phyloP scores from a whole-genome alignment of 192 early-diverging fungal species.

The Podila minutissima region DNA sequence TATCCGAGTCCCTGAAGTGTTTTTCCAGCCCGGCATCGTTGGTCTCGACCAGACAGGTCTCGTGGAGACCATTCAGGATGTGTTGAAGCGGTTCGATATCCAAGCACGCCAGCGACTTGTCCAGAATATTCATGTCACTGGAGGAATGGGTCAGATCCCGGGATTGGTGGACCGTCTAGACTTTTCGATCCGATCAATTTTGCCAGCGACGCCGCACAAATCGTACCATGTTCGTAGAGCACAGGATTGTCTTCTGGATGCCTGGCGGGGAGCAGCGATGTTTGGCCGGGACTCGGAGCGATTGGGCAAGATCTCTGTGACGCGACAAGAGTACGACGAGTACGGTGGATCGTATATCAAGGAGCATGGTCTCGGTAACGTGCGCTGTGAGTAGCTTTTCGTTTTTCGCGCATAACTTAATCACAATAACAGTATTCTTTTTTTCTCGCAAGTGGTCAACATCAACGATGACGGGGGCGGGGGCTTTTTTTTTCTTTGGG shows the following conservation, averaged over 20 bases:
- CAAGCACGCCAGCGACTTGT: slow-evolving; percentile 56
- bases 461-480: too few species aligned
- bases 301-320: slow-evolving; percentile 63
- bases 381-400: slow-evolving; percentile 51
- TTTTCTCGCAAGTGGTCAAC: too few species aligned
- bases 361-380: slow-evolving; percentile 86
- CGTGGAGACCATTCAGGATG: slow-evolving; percentile 77
- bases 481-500: too few species aligned
- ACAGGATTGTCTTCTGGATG: slow-evolving; percentile 76
- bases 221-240: slow-evolving; percentile 66
- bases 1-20: slow-evolving; percentile 85
- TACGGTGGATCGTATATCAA: slow-evolving; percentile 86
- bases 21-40: slow-evolving; percentile 90
- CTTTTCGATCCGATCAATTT: slow-evolving; percentile 67
- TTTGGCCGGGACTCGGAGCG: slow-evolving; percentile 61
- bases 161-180: slow-evolving; percentile 74
- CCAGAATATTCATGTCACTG: slow-evolving; percentile 82
- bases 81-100: slow-evolving; percentile 66
- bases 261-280: slow-evolving; percentile 87
- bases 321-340: slow-evolving; percentile 82
- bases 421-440: background rate
- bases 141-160: slow-evolving; percentile 73
- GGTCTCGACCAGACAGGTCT: slow-evolving; percentile 92
- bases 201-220: slow-evolving; percentile 65
- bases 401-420: background rate